A percentile compares a stretch with the other conserved stretches of the same genome.
These are phyloP conservation scores for Cyclocybe cylindracea DNA, from an alignment of 768 basidiomycete genomes.

Conservation along the genomic window DNA sequence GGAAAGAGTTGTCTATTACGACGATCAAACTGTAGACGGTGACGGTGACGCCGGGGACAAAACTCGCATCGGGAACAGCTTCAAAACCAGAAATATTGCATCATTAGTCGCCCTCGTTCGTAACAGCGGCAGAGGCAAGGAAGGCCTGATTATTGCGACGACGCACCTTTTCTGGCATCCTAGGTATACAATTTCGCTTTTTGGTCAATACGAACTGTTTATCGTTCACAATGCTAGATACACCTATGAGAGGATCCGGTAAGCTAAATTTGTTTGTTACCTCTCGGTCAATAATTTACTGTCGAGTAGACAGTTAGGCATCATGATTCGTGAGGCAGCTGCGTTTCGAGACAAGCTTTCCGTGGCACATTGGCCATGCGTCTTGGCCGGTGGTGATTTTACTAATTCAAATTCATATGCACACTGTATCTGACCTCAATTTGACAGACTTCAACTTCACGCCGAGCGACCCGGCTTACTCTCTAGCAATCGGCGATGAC, in stretches of 20 bases:
- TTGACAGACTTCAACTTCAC: constrained; percentile 85
- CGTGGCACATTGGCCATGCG: constrained; percentile 67
- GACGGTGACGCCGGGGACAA: constrained; percentile 34
- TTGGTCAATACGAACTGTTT: neutral
- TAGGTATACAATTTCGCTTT: constrained; percentile 43
- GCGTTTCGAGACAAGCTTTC: constrained; percentile 50
- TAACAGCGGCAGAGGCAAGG: constrained; percentile 28
- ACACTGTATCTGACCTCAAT: neutral
- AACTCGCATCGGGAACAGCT: constrained; percentile 54
- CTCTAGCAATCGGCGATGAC: constrained; percentile 65
- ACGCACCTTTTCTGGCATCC: constrained; percentile 98
- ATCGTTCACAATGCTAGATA: constrained; percentile 44
- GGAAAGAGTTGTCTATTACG: constrained; percentile 62
- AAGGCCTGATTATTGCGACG: constrained; percentile 78
- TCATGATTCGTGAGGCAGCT: constrained; percentile 66
- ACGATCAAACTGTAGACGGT: constrained; percentile 55
- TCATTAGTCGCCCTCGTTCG: constrained; percentile 67
- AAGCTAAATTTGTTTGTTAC: neutral
- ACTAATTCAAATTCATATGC: neutral
- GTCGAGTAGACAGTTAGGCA: constrained; percentile 65
- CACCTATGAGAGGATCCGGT: constrained; percentile 84
- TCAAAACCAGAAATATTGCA: constrained; percentile 80
- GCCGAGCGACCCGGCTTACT: constrained; percentile 82
- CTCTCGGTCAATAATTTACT: neutral
- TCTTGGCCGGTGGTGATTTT: constrained; percentile 78